Percentiles rank a stretch among this genome's conserved stretches.
phyloP scores from a whole-genome alignment of 2,329 filamentous ascomycete species.

The Alternaria brassicicola region DNA sequence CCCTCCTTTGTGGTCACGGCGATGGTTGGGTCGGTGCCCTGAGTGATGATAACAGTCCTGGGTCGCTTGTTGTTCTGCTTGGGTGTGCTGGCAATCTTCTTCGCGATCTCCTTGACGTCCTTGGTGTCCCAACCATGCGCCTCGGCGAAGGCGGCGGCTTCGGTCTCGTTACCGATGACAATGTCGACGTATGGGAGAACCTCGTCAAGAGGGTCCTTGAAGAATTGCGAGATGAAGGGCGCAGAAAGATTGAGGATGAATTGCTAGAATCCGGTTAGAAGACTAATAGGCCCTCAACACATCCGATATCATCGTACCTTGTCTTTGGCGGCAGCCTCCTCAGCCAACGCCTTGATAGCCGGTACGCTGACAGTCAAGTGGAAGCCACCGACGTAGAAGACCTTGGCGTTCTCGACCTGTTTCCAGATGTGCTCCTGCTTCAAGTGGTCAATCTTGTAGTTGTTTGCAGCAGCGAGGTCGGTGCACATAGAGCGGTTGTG shows the following conservation, averaged over 20 bases:
- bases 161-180: slow-evolving; percentile 95
- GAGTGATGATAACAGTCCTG: slow-evolving; percentile 88
- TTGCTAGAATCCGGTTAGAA: slow-evolving; percentile 48
- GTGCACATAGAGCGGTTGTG: slow-evolving; percentile 95
- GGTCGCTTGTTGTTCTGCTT: slow-evolving; percentile 89
- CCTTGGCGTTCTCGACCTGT: slow-evolving; percentile 83
- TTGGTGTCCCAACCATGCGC: slow-evolving; percentile 75
- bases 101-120: slow-evolving; percentile 83
- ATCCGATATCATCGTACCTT: slow-evolving; percentile 63
- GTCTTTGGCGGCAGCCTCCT: slow-evolving; percentile 86
- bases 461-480: slow-evolving; percentile 93
- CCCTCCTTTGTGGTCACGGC: slow-evolving; percentile 75
- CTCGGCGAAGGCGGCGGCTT: slow-evolving; percentile 86
- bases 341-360: slow-evolving; percentile 85
- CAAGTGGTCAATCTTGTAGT: slow-evolving; percentile 93
- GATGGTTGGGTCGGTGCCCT: slow-evolving; percentile 89
- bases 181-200: slow-evolving; percentile 93
- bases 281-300: not conserved
- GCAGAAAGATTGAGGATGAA: slow-evolving; percentile 93
- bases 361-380: slow-evolving; percentile 96
- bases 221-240: slow-evolving; percentile 96
- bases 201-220: slow-evolving; percentile 92
- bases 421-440: slow-evolving; percentile 91
- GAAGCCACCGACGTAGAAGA: slow-evolving; percentile 94
- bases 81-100: slow-evolving; percentile 82